Base-by-base conservation (phyloP, 176 grass and related monocot genomes). In the Alloteropsis semialata region DNA sequence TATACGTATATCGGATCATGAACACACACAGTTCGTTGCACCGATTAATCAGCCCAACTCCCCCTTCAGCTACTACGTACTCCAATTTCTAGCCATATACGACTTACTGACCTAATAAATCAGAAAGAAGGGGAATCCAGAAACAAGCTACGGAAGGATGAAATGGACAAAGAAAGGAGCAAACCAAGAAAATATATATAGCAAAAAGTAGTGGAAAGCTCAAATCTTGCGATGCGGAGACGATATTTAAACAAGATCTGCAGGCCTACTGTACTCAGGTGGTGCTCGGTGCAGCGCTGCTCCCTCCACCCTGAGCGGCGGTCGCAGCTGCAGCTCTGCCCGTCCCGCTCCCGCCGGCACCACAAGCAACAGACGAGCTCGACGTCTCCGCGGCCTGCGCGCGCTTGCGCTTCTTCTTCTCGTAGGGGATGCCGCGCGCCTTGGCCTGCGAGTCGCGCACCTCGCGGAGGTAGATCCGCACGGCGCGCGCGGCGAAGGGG, bases 401-500 rank as follows among this genome's bases (percentile, higher is more conserved):
- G 85, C 96, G 85, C 83, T 99, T 99, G 80, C 96, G 91, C 84
- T 99, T 99, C 93, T 95, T 96, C 91, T 96, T 99, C 74, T 92
- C 96, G 90, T 96, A 90, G 21, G 96, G 93, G 86, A 99, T 93
- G 68, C 96, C 96, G 17, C 96, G 89, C 29, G 96, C 96, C 87
- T 96, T 96, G 60, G 96, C 91, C 74, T 99, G 96, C 79, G 92
- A 90, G 75, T 94, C 93, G 11, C 96, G 91, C 65, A 99, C 96
- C 82, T 99, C 96, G 81, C 91, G 93, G 69, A 99, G 93, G 82
- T 94, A 99, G 85, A 99, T 99, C 87, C 96, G 89, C 80, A 99
- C 91, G 64, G 96, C 89, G 48, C 96, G 91, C 12, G 93, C 89
- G 4, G 96, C 96, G 72, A 99, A 94, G 46, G 96, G 96, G 76